Base-by-base conservation (phyloP, 352 stramenopile species). In the Pseudoperonospora humuli region DNA sequence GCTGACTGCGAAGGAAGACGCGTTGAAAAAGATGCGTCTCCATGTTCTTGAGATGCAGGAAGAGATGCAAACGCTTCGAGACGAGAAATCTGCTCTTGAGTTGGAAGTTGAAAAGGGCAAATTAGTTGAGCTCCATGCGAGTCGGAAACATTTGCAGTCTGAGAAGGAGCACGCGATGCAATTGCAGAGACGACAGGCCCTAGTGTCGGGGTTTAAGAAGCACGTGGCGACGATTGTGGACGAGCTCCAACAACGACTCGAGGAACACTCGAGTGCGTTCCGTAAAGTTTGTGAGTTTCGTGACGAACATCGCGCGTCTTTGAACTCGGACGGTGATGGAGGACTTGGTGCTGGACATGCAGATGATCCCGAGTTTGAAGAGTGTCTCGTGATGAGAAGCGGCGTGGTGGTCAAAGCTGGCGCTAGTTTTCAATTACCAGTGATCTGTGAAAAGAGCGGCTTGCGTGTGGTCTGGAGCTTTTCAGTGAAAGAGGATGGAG, bases 401-500 rank as follows among this genome's bases (percentile, higher is more conserved):
- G 76, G 79, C 3, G 79, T 89, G 1, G 67, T 86, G 35, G 73
- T 92, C 36, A 92, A 92, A 46, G 79, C 79, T 32, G 79, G 79
- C 4, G 45, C 74, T 11, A 71, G 45, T 18, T 92, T 92, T 39
- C 49, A 74, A 35, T 54, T 92, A 8, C 79, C 79, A 0, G 73
- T 92, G 3, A 67, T 88, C 17, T 89, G 76, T 34, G 71, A 84
- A 31, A 68, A 68, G 25, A 51, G 55, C 3, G 71, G 70, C 3
- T 73, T 57, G 50, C 72, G 73, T n/a, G 71, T 92, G 10, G 68
- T 80, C n/a, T 92, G 79, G 79, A 88, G 55, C 31, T 92, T 92
- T 39, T 64, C 54, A 1, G 61, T 92, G 1, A 83, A 81, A 32
- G 79, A 92, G 27, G 73, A 86, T 23, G 57, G 50, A 1, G 73